phyloP scores from a whole-genome alignment of 164 flowering plant genomes.

The Sedum album region DNA sequence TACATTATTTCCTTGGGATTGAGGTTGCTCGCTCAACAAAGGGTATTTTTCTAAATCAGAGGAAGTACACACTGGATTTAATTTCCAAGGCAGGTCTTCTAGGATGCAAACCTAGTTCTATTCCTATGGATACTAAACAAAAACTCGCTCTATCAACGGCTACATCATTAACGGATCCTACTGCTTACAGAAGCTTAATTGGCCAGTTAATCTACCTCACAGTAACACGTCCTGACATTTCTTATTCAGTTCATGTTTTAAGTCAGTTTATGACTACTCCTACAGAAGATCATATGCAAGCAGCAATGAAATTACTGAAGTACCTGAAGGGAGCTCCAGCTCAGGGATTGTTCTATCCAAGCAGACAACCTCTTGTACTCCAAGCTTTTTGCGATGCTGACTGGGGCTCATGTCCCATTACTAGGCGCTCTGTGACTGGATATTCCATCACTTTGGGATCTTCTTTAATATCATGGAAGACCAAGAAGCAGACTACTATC shows the following conservation, averaged over 20 bases:
- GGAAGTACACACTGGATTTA: background rate
- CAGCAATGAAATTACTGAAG: background rate
- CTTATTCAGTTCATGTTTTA: background rate
- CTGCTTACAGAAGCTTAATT: background rate
- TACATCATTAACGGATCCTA: background rate
- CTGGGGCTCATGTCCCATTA: background rate
- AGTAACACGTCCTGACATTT: background rate
- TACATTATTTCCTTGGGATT: background rate
- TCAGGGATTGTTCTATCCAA: background rate
- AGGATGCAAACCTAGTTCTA: background rate
- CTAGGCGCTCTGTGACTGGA: background rate
- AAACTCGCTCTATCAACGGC: background rate
- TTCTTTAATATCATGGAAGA: background rate
- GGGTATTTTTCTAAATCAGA: background rate
- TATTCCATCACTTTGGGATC: constrained; percentile 1
- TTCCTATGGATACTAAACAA: background rate
- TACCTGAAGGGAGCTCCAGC: background rate
- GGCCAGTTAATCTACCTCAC: background rate
- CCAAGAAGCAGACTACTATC: background rate
- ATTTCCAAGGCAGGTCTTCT: background rate
- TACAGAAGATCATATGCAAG: background rate
- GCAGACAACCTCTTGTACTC: background rate
- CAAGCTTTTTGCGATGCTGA: constrained; percentile 6
- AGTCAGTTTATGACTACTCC: background rate
- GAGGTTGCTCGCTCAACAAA: background rate